Base-by-base conservation (phyloP, 768 basidiomycete species). In the Boletus coccyginus region DNA sequence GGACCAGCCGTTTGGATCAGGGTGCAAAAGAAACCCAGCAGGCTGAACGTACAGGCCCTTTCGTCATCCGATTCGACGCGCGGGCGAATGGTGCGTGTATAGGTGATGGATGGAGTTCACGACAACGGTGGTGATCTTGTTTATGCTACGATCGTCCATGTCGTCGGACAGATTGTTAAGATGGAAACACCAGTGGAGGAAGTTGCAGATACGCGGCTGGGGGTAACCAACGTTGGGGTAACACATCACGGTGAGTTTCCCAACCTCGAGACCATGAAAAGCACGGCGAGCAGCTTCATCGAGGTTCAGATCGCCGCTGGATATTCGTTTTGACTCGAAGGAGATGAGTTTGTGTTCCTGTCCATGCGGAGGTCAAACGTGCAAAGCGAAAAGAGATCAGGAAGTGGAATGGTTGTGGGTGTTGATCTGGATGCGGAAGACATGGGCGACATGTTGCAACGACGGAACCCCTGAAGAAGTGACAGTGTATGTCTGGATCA, bases 141-240 rank as follows among this genome's bases (percentile, higher is more conserved):
- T 72, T 21, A 87, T 84, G 21, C 82, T 81, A 35, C 76, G 74
- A 62, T 84, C 79, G 65, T 87, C 82, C 85, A 90, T 88, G 61
- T 88, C 86, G 63, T 92, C 89, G 21, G 88, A 90, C 56, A 91
- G 77, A 66, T 91, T 84, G 74, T 91, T 88, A 56, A 89, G 78
- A 66, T 88, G 86, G 74, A 91, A 91, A 51, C 91, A 80, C 67
- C 83, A 90, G 60, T 82, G 87, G 66, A 90, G 76, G 71, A 87
- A 92, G 72, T 91, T 85, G 77, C 83, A 85, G 47, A 85, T 82
- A 42, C 87, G 81, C 46, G 91, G 77, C 65, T 87, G 83, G 9
- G 78, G 77, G 65, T 77, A 82, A 14, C 79, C 79, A 29, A 81
- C 80, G 46, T 80, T 73, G 19, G 87, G 72, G 56, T 81, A 74